Evolutionary conservation across 208 protist genomes (phyloP), one percentile per base, ranked within the genome.

Genomic region (Leishmania martiniquensis): DNA sequence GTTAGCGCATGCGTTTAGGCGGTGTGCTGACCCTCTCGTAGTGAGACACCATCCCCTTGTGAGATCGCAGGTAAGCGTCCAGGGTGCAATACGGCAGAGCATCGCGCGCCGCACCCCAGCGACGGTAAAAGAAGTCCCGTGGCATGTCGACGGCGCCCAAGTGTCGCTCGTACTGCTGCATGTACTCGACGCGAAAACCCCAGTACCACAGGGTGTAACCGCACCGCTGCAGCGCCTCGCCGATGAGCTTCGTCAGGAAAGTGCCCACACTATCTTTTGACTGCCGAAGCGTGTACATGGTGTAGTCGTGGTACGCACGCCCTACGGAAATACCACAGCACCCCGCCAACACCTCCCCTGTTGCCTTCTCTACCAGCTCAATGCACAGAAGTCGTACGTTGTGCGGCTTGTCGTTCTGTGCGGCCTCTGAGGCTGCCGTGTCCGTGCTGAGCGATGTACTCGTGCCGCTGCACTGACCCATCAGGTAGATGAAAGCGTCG

Each of bases 131-230:
- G 0, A 83, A 82, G 7, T 44, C 44, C 7, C 84, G 83, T 17
- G 60, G 45, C 76, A 93, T 75, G 44, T 78, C 70, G 57, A 70
- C 52, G 13, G 73, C 89, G 32, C 89, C 90, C 75, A 95, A 95
- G 74, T 78, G 80, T 15, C 51, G 52, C 59, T 88, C 83, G 76
- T 85, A 93, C 42, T 93, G 76, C 10, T 42, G 60, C 92, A 96
- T 95, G 81, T 96, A 96, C 9, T 72, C 82, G 4, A 96, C 52
- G 1, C 81, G 73, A 15, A 87, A 82, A 0, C 92, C 92, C 92
- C 92, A 94, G 74, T 95, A 96, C 90, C 92, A 96, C 69, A 96
- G 34, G 44, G 89, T 74, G 75, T 95, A 96, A 0, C 92, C 88
- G 76, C 90, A 96, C 45, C 52, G 42, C 71, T 96, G 85, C 70